phyloP scores from a whole-genome alignment of 2,329 filamentous ascomycete species.

The Fusarium anthophilum region DNA sequence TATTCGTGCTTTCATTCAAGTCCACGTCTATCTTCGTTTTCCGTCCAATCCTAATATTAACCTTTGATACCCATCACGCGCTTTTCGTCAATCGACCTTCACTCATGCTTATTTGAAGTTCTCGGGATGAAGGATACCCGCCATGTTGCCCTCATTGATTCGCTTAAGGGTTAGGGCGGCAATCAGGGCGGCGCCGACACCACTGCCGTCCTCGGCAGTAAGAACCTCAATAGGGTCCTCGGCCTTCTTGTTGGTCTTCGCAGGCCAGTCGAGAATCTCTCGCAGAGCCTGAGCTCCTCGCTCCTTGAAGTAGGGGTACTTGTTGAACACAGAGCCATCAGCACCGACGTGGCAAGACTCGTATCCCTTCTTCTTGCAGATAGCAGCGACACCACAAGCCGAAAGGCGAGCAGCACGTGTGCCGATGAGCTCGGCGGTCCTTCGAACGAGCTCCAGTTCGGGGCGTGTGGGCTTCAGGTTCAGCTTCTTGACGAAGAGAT shows the following conservation, averaged over 20 bases:
- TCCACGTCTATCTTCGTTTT: conserved; percentile 39
- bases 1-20: conserved; percentile 28
- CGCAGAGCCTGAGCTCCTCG: conserved; percentile 88
- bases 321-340: conserved; percentile 98
- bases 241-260: conserved; percentile 71
- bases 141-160: conserved; percentile 69
- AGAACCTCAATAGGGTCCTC: conserved; percentile 89
- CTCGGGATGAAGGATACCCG: conserved; percentile 72
- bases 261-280: conserved; percentile 95
- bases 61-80: conserved; percentile 20
- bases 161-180: conserved; percentile 76
- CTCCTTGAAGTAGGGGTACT: conserved; percentile 97
- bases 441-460: conserved; percentile 89
- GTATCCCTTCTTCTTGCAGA: conserved; percentile 96
- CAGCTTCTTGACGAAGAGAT: conserved; percentile 82
- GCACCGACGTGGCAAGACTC: conserved; percentile 91
- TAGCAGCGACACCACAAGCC: conserved; percentile 93
- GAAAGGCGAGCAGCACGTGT: conserved; percentile 93
- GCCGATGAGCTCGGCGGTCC: conserved; percentile 91
- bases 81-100: conserved; percentile 8
- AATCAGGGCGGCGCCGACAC: conserved; percentile 96
- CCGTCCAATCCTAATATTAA: conserved; percentile 16
- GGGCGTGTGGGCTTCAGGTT: conserved; percentile 74
- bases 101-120: conserved; percentile 57
- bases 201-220: conserved; percentile 93